Base-by-base conservation (phyloP, 2,329 filamentous ascomycete species). In the Pestalotiopsis sp. region DNA sequence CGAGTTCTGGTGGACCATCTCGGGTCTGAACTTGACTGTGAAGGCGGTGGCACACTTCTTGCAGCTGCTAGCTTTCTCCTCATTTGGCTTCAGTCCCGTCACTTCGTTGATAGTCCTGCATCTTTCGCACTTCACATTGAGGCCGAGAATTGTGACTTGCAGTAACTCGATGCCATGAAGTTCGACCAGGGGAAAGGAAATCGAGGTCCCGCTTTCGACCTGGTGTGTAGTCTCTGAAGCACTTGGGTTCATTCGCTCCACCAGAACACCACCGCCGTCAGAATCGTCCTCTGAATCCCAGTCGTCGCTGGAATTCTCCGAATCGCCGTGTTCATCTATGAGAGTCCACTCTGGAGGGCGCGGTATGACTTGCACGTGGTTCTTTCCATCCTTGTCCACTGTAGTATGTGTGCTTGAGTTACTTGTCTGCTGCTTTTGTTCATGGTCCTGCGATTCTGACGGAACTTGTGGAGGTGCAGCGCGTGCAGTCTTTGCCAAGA, bases 111-210 rank as follows among this genome's bases (percentile, higher is more conserved):
- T 78, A 3, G 92, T 91, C 77, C 91, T 94, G 84, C 93, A 97
- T 49, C 93, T 88, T 66, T 91, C 88, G 77, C 93, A 97, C 77
- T 94, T 95, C 71, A 94, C 84, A 3, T 87, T 91, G 71, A 96
- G 83, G 68, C 88, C 90, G 39, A 96, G 82, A 27, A 87, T 84
- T 0, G 86, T 83, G 1, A 95, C 80, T 73, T 95, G 90, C 9
- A 97, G 83, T 2, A 96, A 80, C 75, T 96, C 93, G 70, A 96
- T 91, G 49, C 91, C 88, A 76, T 93, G 87, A 1, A 97, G 86
- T 74, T 95, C 92, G 68, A 96, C 82, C 31, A 87, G 90, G 0
- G 94, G 93, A 73, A 96, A 94, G 0, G 91, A 93, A 7, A 97
- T 84, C 66, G 92, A 88, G n/a, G 93, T 92, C 27, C 93, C 93